Base-by-base conservation (phyloP, 805 yeast species). In the Kluyveromyces siamensis region DNA sequence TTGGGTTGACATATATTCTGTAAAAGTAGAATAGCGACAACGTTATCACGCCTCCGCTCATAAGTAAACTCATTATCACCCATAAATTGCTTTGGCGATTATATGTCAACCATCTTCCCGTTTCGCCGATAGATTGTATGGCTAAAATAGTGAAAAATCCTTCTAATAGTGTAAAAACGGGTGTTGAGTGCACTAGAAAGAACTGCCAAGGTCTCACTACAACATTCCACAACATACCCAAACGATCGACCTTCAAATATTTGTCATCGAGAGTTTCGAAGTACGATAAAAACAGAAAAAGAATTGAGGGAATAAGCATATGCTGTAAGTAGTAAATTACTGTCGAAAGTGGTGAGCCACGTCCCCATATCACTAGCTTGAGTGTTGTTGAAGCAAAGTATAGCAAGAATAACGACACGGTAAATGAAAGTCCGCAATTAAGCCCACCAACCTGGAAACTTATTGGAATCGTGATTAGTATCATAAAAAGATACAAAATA, bases 371-470 rank as follows among this genome's bases (percentile, higher is more conserved):
- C 9, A 81, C 55, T 30, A 88, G 72, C 50, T 95, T 74, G 30
- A 88, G 59, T 1, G 95, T 81, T 8, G 96, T 87, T 48, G 87
- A 69, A 6, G 77, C 62, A 52, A 87, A 82, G 66, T 89, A 90
- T 47, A 84, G 67, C 40, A 77, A 70, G 48, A 87, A 77, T 44
- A 91, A 73, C 7, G 96, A 82, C 33, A 81, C 75, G 0, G 91
- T 81, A 64, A 81, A 93, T 17, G 95, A 80, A 51, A 93, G 70
- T 1, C 99, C 99, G 67, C 98, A 91, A 48, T 80, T 75, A 17
- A 83, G 75, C 1, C 98, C 97, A 9, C 98, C 98, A 37, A 88
- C 84, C 60, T 91, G 96, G 67, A 93, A 93, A 21, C 97, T 85
- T 52, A 93, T 75, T 5, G 98, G 98, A 7, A 93, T 84, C 2